Percentiles rank a stretch among this genome's conserved stretches.
These are phyloP conservation scores for Gymnopilus junonius DNA, from an alignment of 768 basidiomycete species.

Conservation along the genomic window DNA sequence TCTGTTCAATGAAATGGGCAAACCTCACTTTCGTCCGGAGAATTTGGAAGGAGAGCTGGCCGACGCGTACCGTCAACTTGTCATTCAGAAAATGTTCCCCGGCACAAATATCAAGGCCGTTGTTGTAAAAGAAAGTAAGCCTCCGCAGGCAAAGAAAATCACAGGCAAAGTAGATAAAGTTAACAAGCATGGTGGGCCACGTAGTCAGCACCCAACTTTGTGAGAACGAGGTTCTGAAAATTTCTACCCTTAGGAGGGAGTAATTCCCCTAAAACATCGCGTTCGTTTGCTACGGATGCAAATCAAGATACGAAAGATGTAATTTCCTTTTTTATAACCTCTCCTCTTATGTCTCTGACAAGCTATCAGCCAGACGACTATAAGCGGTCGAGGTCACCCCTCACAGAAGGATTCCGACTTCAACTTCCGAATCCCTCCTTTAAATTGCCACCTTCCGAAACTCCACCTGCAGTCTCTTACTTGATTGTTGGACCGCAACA, in stretches of 20 bases:
- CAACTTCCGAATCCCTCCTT: conserved; percentile 42
- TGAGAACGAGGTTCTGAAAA: not conserved
- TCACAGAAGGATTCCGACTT: conserved; percentile 38
- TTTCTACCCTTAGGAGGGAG: not conserved
- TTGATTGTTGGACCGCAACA: conserved; percentile 55
- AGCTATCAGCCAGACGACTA: conserved; percentile 32
- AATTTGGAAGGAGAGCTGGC: conserved; percentile 49
- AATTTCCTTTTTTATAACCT: not conserved
- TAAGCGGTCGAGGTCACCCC: conserved; percentile 26
- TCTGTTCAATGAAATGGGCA: conserved; percentile 14
- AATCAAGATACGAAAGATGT: conserved; percentile 13
- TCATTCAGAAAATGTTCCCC: conserved; percentile 69
- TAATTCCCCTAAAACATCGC: not conserved
- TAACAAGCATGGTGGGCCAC: conserved; percentile 2
- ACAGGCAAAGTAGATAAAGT: conserved; percentile 17
- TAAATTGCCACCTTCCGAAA: conserved; percentile 11
- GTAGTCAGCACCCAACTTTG: not conserved
- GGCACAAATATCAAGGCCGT: conserved; percentile 32
- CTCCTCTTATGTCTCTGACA: not conserved
- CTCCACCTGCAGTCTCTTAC: conserved; percentile 49
- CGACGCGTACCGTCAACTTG: conserved; percentile 56
- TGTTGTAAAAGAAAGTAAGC: conserved; percentile 3
- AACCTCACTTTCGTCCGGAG: conserved; percentile 32
- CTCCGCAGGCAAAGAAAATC: conserved; percentile 14
- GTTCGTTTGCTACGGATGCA: not conserved